Evolutionary conservation across 352 stramenopile species (phyloP).

Genomic region (Pythium sukuiense): DNA sequence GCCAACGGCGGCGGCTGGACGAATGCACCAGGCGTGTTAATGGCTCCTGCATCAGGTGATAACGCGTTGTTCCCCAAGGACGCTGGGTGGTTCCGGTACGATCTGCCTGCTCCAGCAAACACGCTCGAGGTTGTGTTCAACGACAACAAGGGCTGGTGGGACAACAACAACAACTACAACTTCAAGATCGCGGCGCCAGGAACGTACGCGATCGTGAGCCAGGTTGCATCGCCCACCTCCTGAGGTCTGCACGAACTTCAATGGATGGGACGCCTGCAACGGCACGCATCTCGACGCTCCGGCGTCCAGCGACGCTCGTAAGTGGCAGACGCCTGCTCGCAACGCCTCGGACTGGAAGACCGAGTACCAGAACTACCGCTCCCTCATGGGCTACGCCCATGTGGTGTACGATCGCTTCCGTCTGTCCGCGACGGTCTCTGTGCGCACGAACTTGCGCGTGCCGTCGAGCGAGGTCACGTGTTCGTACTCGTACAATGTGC

Average conservation of each 20-base stretch:
- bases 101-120: slow-evolving; percentile 23
- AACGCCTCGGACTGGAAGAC: slow-evolving; percentile 32
- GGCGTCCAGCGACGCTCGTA: slow-evolving; percentile 24
- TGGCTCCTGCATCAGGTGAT: slow-evolving; percentile 28
- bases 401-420: slow-evolving; percentile 36
- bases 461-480: slow-evolving; percentile 19
- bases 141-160: slow-evolving; percentile 41
- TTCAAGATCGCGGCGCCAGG: slow-evolving; percentile 41
- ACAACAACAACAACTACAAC: slow-evolving; percentile 45
- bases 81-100: slow-evolving; percentile 40
- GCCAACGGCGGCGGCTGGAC: slow-evolving; percentile 33
- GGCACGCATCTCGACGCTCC: slow-evolving; percentile 6
- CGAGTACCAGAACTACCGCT: slow-evolving; percentile 46
- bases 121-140: slow-evolving; percentile 49
- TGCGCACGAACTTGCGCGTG: slow-evolving; percentile 36
- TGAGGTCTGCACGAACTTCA: slow-evolving; percentile 13
- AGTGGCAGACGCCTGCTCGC: slow-evolving; percentile 49
- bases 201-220: slow-evolving; percentile 39
- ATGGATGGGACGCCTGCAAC: slow-evolving; percentile 7
- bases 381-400: slow-evolving; percentile 37
- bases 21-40: slow-evolving; percentile 30
- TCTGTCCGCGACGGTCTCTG: slow-evolving; percentile 40
- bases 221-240: slow-evolving; percentile 21
- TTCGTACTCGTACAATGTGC: slow-evolving; percentile 41
- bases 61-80: slow-evolving; percentile 24